These are phyloP conservation scores for Aspergillus jensenii DNA, from an alignment of 2,329 filamentous ascomycete species.

Conservation along the genomic window DNA sequence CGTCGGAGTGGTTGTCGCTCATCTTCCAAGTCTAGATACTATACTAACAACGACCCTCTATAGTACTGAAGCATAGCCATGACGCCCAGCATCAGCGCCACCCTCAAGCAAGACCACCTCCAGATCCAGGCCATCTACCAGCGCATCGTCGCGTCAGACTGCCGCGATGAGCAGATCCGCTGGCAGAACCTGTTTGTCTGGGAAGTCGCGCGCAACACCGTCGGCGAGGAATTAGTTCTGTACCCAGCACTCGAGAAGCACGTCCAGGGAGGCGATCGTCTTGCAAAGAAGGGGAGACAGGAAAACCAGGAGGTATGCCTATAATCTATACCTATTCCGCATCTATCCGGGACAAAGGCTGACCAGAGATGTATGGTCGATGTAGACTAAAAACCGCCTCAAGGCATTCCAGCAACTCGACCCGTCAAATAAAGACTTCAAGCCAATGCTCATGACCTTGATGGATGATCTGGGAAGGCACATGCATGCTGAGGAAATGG, in stretches of 20 bases:
- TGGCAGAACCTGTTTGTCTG: slow-evolving; percentile 53
- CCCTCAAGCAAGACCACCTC: slow-evolving; percentile 41
- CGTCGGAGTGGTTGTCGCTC: not conserved
- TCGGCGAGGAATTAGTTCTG: slow-evolving; percentile 52
- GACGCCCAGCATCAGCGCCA: slow-evolving; percentile 25
- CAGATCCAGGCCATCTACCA: slow-evolving; percentile 42
- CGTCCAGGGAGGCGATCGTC: slow-evolving; percentile 38
- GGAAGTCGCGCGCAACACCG: slow-evolving; percentile 50
- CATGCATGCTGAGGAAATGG: slow-evolving; percentile 51
- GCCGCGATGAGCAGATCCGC: slow-evolving; percentile 43
- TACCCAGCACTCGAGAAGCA: slow-evolving; percentile 56
- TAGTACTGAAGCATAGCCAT: not conserved
- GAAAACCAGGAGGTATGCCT: slow-evolving; percentile 39
- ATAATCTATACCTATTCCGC: no score
- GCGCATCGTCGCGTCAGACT: slow-evolving; percentile 38
- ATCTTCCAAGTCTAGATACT: not conserved
- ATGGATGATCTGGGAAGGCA: slow-evolving; percentile 46
- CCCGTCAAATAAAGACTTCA: slow-evolving; percentile 39
- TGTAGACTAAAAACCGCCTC: slow-evolving; percentile 51
- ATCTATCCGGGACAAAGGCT: not conserved
- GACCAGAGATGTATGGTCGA: not conserved
- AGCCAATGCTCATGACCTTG: slow-evolving; percentile 41
- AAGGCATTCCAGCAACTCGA: slow-evolving; percentile 49
- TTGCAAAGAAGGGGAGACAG: slow-evolving; percentile 48
- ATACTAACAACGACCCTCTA: not conserved